phyloP scores from a whole-genome alignment of 2,329 filamentous ascomycete species.

The Sarocladium strictum region DNA sequence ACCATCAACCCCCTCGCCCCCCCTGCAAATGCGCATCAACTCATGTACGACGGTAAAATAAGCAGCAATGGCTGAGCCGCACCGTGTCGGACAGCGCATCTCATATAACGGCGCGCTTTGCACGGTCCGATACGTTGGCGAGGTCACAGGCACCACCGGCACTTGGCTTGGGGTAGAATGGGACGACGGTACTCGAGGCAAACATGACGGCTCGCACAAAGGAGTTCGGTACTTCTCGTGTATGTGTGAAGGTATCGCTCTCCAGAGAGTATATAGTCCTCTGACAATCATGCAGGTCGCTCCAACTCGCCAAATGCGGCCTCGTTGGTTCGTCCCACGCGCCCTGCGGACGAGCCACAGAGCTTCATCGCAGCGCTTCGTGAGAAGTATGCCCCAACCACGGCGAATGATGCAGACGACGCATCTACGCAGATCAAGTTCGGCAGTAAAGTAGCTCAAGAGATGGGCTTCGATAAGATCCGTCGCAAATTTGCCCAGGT shows the following conservation, averaged over 20 bases:
- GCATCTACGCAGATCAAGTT: constrained; percentile 50
- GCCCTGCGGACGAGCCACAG: constrained; percentile 59
- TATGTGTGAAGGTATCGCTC: constrained; percentile 34
- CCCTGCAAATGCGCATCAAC: too few species aligned
- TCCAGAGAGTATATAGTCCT: background rate
- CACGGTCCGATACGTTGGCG: constrained; percentile 78
- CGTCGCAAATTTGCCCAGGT: constrained; percentile 71
- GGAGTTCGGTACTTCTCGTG: constrained; percentile 78
- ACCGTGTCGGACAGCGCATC: constrained; percentile 64
- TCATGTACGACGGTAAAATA: background rate
- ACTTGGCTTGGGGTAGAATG: constrained; percentile 94
- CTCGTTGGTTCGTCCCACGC: constrained; percentile 79
- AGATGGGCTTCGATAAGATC: constrained; percentile 94
- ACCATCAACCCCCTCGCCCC: too few species aligned
- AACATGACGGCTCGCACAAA: constrained; percentile 81
- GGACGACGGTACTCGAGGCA: constrained; percentile 82
- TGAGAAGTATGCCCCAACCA: constrained; percentile 59
- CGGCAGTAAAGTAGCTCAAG: constrained; percentile 82
- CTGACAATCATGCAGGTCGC: constrained; percentile 40
- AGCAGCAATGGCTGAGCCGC: constrained; percentile 30
- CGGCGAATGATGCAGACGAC: constrained; percentile 20
- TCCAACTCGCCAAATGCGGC: constrained; percentile 63
- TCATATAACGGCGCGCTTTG: constrained; percentile 74
- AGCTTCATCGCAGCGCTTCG: constrained; percentile 75
- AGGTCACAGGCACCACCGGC: constrained; percentile 68